Percentiles rank a stretch among this genome's conserved stretches.
These are phyloP conservation scores for Fusarium goolgardi DNA, from an alignment of 2,329 filamentous ascomycete species.

Conservation along the genomic window DNA sequence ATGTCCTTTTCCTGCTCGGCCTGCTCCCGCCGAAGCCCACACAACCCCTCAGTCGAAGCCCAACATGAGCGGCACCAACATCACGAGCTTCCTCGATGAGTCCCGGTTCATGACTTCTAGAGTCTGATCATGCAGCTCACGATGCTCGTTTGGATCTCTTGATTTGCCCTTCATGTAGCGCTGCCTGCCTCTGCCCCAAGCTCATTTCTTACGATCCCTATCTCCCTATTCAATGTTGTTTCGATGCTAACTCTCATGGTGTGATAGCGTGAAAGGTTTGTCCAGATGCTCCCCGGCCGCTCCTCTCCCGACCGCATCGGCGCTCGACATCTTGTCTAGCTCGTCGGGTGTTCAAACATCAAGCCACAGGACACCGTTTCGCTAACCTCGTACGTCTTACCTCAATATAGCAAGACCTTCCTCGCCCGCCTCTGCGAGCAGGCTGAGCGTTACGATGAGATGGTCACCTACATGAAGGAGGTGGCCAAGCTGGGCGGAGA, in stretches of 20 bases:
- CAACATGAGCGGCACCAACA: slow-evolving; percentile 31
- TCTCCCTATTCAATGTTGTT: slow-evolving; percentile 27
- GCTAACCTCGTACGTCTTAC: slow-evolving; percentile 47
- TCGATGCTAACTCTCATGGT: slow-evolving; percentile 53
- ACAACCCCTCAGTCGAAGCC: slow-evolving; percentile 48
- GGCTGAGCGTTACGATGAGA: slow-evolving; percentile 99
- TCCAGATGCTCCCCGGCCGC: slow-evolving; percentile 41
- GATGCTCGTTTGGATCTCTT: slow-evolving; percentile 1
- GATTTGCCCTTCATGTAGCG: not conserved
- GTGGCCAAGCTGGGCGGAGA: slow-evolving; percentile 88
- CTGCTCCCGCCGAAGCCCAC: slow-evolving; percentile 37
- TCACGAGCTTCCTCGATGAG: slow-evolving; percentile 22
- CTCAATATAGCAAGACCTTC: slow-evolving; percentile 89
- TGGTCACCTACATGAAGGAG: slow-evolving; percentile 99
- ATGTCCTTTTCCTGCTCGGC: slow-evolving; percentile 41
- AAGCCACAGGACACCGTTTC: slow-evolving; percentile 39
- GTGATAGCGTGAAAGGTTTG: slow-evolving; percentile 76
- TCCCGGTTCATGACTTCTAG: slow-evolving; percentile 7
- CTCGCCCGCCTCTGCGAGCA: slow-evolving; percentile 99
- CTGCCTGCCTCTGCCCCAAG: slow-evolving; percentile 2
- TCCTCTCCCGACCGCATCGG: slow-evolving; percentile 28
- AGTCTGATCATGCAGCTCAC: slow-evolving; percentile 10
- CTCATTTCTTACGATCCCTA: slow-evolving; percentile 23
- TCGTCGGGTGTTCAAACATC: slow-evolving; percentile 34
- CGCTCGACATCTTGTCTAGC: slow-evolving; percentile 30